phyloP scores from a whole-genome alignment of 2,329 filamentous ascomycete species.

The Alternaria incomplexa region DNA sequence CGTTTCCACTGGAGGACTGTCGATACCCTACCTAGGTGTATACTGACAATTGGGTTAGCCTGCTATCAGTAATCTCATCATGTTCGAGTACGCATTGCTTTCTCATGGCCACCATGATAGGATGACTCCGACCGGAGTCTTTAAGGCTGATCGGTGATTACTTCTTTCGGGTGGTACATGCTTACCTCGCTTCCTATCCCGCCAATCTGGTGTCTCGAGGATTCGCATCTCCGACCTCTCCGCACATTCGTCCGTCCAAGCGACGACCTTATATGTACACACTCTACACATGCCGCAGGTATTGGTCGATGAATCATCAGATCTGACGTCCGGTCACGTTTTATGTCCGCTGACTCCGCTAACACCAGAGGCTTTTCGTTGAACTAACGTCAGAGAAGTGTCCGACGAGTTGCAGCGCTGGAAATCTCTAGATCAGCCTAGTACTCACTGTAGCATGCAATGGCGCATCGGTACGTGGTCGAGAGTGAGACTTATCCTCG shows the following conservation, averaged over 20 bases:
- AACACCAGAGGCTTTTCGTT: not conserved
- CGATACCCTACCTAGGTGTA: not conserved
- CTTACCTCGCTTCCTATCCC: not conserved
- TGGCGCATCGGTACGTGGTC: not conserved
- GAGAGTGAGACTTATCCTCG: not conserved
- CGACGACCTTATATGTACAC: not conserved
- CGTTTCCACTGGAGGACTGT: not conserved
- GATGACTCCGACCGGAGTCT: not conserved
- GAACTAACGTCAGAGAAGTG: not conserved
- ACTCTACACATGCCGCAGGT: not conserved
- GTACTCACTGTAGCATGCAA: not conserved
- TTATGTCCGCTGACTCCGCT: constrained; percentile 12
- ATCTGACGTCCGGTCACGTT: not conserved
- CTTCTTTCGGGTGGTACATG: not conserved
- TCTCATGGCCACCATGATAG: not conserved
- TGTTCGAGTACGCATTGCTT: not conserved
- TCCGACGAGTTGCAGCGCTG: not conserved
- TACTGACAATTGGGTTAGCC: not conserved
- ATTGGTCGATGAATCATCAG: not conserved
- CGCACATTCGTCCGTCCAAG: not conserved
- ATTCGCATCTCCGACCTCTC: not conserved
- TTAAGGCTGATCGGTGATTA: not conserved
- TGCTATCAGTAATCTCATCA: not conserved
- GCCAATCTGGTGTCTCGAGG: not conserved
- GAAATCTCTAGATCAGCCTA: not conserved